These are phyloP conservation scores for Colletotrichum caudatum DNA, from an alignment of 2,329 filamentous ascomycete species.

Conservation along the genomic window DNA sequence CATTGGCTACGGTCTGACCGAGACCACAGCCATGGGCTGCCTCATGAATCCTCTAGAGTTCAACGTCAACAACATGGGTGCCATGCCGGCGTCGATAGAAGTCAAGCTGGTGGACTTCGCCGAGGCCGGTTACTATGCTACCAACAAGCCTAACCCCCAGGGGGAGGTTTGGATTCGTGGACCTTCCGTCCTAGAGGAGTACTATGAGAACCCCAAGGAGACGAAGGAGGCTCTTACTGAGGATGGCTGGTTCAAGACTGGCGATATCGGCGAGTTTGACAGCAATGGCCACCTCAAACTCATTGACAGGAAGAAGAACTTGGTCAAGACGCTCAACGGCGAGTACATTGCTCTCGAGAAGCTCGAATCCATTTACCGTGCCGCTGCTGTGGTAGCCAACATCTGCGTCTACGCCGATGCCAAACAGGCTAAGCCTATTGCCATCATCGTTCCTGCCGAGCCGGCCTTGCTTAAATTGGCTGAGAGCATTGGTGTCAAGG, in stretches of 20 bases:
- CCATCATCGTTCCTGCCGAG: slow-evolving; percentile 69
- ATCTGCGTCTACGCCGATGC: slow-evolving; percentile 68
- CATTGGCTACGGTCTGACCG: slow-evolving; percentile 87
- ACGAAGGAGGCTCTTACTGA: slow-evolving; percentile 75
- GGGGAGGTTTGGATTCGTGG: slow-evolving; percentile 92
- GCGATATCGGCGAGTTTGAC: slow-evolving; percentile 86
- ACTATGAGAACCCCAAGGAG: slow-evolving; percentile 83
- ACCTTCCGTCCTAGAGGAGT: slow-evolving; percentile 75
- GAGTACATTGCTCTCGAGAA: slow-evolving; percentile 89
- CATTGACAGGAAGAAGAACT: slow-evolving; percentile 90
- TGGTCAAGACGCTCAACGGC: slow-evolving; percentile 85
- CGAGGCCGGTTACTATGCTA: slow-evolving; percentile 83
- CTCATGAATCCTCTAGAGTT: slow-evolving; percentile 83
- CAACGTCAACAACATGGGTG: slow-evolving; percentile 78
- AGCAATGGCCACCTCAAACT: slow-evolving; percentile 76
- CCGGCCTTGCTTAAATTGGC: slow-evolving; percentile 67
- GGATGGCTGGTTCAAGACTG: slow-evolving; percentile 90
- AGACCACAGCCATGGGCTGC: slow-evolving; percentile 82
- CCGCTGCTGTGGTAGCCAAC: slow-evolving; percentile 63
- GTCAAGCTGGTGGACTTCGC: slow-evolving; percentile 88
- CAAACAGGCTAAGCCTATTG: slow-evolving; percentile 64
- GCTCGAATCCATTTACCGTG: slow-evolving; percentile 66
- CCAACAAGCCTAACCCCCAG: slow-evolving; percentile 81
- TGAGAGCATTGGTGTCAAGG: slow-evolving; percentile 56
- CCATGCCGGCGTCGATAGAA: slow-evolving; percentile 79